Base-by-base conservation (phyloP, 768 basidiomycete species). In the Lactarius sanguifluus region DNA sequence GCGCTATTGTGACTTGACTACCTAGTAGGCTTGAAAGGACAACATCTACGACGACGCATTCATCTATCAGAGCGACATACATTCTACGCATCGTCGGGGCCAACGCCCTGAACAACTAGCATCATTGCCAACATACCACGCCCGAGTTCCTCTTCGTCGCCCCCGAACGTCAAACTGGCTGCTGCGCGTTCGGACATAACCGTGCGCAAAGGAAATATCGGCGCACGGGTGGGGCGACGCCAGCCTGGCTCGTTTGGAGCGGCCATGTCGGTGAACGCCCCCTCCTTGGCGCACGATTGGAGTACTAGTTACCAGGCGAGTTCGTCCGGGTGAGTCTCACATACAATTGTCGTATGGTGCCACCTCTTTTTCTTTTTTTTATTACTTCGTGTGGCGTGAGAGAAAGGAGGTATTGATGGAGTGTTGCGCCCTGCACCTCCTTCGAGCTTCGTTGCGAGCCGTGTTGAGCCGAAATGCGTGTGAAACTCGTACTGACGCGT, bases 301-400 rank as follows among this genome's bases (percentile, higher is more conserved):
- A 94, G 90, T 72, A 92, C 91, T 15, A 93, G 91, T 70, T 94
- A 94, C 77, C 89, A 92, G 65, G 92, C 88, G 34, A 92, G 92
- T 55, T 91, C 91, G 40, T 92, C 91, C 12, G 86, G 89, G 90
- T 89, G 72, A 68, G 83, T 72, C 28, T 72, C 28, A 18, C 28
- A 41, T 66, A 23, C 47, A 7, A 9, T 1, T 41, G 9, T 20
- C 9, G 30, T 28, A 10, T 45, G 40, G 20, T 25, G 8, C 5
- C 20, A 7, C 59, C 18, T 16, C 55, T 15, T 45, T 36, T 36
- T 36, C n/a, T n/a, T n/a, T n/a, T n/a, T n/a, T n/a, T n/a, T n/a
- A n/a, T 36, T 36, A 36, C 34, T 36, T 38, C 36, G 12, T 38
- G 36, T 38, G 36, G 36, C 36, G 36, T 38, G n/a, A 15, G 23